phyloP scores from a whole-genome alignment of 2,329 filamentous ascomycete genomes.

The Gnomoniopsis sp. region DNA sequence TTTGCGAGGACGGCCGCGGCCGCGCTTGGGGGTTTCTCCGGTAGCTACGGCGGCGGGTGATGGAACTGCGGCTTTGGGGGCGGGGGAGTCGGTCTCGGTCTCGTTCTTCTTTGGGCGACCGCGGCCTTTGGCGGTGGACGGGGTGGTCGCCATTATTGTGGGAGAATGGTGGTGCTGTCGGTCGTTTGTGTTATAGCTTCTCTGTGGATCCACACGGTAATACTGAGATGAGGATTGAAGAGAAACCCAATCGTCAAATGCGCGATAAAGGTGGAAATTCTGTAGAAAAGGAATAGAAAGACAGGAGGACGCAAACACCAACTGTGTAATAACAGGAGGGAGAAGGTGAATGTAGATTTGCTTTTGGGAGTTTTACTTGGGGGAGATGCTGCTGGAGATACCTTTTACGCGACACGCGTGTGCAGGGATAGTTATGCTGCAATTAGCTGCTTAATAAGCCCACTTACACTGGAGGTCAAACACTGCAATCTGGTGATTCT shows the following conservation, averaged over 20 bases:
- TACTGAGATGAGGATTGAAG: background rate
- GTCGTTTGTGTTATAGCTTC: background rate
- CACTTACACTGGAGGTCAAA: too few species aligned
- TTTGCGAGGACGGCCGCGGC: slow-evolving; percentile 12
- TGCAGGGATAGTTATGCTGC: too few species aligned
- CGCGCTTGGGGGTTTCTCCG: slow-evolving; percentile 8
- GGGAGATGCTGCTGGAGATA: background rate
- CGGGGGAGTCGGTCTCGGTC: background rate
- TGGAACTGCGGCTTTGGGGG: background rate
- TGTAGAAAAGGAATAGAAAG: background rate
- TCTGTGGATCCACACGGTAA: background rate
- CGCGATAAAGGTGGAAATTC: background rate
- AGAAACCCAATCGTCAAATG: too few species aligned
- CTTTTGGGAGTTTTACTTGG: background rate
- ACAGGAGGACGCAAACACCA: background rate
- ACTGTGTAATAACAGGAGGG: background rate
- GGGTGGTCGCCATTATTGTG: slow-evolving; percentile 13
- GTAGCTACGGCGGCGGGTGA: background rate
- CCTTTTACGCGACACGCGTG: background rate
- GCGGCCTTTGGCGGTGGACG: slow-evolving; percentile 12
- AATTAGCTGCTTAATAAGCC: too few species aligned
- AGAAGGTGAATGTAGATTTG: background rate
- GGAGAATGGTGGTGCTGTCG: background rate
- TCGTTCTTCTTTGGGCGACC: slow-evolving; percentile 14
- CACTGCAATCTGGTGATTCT: too few species aligned